Evolutionary conservation across 441 rosid genomes (phyloP).

Genomic region (Jatropha podagrica): DNA sequence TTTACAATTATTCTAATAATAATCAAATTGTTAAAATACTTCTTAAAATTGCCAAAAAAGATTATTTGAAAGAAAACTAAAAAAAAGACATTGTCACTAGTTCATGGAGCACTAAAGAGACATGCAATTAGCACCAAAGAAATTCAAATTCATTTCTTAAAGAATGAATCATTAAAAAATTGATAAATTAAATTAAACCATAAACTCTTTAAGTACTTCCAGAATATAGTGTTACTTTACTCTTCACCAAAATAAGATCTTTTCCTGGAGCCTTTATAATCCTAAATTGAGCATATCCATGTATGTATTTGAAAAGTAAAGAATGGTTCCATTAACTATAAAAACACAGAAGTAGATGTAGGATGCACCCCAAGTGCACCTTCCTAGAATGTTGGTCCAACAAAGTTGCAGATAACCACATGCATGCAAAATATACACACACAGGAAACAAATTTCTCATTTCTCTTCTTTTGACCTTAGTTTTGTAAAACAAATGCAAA

Average conservation of each 20-base stretch:
- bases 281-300: background rate
- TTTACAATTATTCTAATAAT: background rate
- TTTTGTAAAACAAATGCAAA: background rate
- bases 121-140: too few species aligned
- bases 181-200: background rate
- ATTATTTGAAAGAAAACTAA: too few species aligned
- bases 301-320: too few species aligned
- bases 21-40: background rate
- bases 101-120: too few species aligned
- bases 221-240: background rate
- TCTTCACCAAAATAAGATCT: conserved; percentile 3
- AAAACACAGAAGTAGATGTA: background rate
- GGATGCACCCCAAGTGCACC: background rate
- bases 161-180: background rate
- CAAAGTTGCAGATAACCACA: background rate
- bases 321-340: too few species aligned
- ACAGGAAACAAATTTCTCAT: background rate
- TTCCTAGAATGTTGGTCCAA: background rate
- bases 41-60: too few species aligned
- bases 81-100: too few species aligned
- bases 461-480: too few species aligned
- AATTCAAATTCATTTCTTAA: too few species aligned
- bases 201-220: background rate
- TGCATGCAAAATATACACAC: background rate
- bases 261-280: background rate